Base-by-base conservation (phyloP, 192 early-diverging fungal species). In the Backusella morwellensis region DNA sequence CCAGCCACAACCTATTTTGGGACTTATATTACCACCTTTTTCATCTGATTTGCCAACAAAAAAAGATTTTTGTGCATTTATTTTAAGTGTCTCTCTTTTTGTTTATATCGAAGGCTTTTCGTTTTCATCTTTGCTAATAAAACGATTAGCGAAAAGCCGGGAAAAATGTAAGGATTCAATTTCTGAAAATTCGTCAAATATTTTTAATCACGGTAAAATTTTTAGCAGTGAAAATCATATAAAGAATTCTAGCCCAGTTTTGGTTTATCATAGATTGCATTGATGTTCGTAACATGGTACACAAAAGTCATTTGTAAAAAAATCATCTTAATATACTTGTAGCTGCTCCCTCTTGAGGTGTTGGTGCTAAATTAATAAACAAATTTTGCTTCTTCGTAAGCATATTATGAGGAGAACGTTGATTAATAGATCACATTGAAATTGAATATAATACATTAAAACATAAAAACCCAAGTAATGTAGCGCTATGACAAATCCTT, bases 1-100 rank as follows among this genome's bases (percentile, higher is more conserved):
- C 56, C 56, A 63, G 56, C 56, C 56, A 63, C 56, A 50, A 63
- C 56, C 56, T 63, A 63, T 63, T 63, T 63, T 63, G 56, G 21
- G 56, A n/a, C 23, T 63, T 63, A 26, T 26, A 26, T 4, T 8
- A 26, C 2, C 56, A 63, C 11, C 56, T 12, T 8, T n/a, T 12
- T n/a, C 56, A 63, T 63, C 56, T 63, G 56, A 63, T 63, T 63
- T 23, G 21, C 56, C 19, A 26, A 59, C 56, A 59, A 59, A 59
- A 59, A 59, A 59, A 59, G 56, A 29, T 59, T 14, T 26, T 59
- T 59, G 56, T 59, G 56, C 12, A 26, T 26, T 8, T 26, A 9
- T 63, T 63, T 63, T 63, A 29, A 63, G 56, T 29, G 23, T 29
- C 56, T 50, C 19, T 50, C 21, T 63, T 63, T 63, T 63, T 63